These are phyloP conservation scores for Paramecium pentaurelia DNA, from an alignment of 73 alveolate genomes.

Conservation along the genomic window DNA sequence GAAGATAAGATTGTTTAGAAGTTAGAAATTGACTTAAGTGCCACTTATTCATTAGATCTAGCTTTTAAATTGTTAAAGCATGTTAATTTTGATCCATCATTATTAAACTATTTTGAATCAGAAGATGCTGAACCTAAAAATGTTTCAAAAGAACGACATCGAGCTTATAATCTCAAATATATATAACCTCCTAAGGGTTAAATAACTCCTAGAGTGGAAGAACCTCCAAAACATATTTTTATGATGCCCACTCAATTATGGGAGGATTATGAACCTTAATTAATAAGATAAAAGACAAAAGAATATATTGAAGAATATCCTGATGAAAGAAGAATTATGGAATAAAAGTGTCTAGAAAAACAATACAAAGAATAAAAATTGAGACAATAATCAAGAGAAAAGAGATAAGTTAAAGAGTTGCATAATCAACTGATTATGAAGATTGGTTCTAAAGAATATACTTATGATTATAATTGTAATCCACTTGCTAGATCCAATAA, in stretches of 20 bases:
- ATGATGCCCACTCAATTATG: neutral
- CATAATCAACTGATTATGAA: neutral
- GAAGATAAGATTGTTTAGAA: neutral
- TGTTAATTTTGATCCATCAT: neutral
- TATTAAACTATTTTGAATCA: neutral
- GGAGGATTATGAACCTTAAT: neutral
- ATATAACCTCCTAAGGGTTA: neutral
- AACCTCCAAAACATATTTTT: neutral
- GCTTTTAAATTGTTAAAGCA: too few relatives aligned
- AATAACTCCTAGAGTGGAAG: neutral
- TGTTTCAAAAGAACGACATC: neutral
- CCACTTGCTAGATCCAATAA: neutral
- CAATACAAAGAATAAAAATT: neutral
- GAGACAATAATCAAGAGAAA: neutral
- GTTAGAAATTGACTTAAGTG: neutral
- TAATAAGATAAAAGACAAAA: neutral
- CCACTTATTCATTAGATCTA: neutral
- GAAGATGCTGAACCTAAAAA: neutral
- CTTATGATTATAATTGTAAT: constrained; percentile 21
- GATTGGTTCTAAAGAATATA: neutral
- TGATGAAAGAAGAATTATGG: neutral
- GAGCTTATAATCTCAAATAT: neutral
- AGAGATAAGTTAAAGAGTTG: neutral
- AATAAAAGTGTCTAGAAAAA: neutral
- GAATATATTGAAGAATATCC: constrained; percentile 1